These are phyloP conservation scores for Macaranga tanarius DNA, from an alignment of 441 rosid genomes.

Conservation along the genomic window DNA sequence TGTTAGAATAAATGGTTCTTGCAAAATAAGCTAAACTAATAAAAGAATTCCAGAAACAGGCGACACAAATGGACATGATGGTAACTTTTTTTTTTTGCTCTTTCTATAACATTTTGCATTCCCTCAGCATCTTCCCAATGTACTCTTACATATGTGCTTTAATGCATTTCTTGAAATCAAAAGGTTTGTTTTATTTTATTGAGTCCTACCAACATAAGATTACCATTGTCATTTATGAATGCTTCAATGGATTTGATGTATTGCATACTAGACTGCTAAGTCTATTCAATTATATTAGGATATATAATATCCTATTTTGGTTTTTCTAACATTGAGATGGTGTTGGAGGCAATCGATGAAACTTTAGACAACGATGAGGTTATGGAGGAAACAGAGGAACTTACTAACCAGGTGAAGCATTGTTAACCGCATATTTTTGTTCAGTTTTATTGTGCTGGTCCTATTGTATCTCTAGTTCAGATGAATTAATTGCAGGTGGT, in stretches of 20 bases:
- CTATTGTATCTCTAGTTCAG: no score
- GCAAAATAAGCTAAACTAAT: no score
- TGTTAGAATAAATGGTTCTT: no score
- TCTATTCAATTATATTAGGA: background rate
- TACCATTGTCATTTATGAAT: background rate
- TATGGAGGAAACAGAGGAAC: conserved; percentile 97
- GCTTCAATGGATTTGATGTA: background rate
- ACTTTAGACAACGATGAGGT: conserved; percentile 97
- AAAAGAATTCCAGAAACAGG: no score
- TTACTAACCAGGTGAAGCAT: conserved; percentile 72
- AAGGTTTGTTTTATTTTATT: background rate
- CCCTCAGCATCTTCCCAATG: background rate
- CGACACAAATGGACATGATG: no score
- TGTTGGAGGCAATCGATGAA: conserved; percentile 95
- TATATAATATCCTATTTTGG: background rate
- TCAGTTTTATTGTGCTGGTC: no score
- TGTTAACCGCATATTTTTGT: background rate
- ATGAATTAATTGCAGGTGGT: no score
- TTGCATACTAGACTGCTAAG: background rate
- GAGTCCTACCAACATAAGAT: background rate
- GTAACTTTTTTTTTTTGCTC: no score
- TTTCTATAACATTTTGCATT: background rate
- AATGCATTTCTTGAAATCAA: background rate
- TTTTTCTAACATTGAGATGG: conserved; percentile 78
- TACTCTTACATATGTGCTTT: background rate